Evolutionary conservation across 2,329 filamentous ascomycete species (phyloP), one percentile per base, ranked within the genome.

Genomic region (Catunica adiposa): DNA sequence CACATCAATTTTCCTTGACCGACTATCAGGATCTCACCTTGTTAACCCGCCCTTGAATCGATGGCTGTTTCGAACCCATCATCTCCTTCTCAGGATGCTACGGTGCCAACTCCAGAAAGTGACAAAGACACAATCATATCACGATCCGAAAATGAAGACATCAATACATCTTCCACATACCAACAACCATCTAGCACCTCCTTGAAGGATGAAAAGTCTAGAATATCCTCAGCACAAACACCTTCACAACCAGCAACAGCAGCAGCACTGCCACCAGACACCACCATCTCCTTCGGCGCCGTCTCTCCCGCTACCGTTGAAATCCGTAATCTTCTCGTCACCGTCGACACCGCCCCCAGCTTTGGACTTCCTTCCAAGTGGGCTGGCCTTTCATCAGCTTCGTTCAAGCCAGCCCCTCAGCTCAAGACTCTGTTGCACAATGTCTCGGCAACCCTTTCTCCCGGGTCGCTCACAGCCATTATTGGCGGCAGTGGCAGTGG

Each of bases 401-500:
- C 62, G 42, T 67, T 68, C 59, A 66, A 67, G 60, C 70, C 68
- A 3, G 61, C 61, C 1, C 64, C 69, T 2, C 63, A 62, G 5
- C 67, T 67, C 58, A 79, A 79, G 62, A 66, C 69, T 4, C 77
- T 89, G 9, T 68, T 89, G 8, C 70, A 80, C 54, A 75, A 76
- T 29, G 76, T 88, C 48, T 76, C 76, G 60, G 82, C 82, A 1
- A 74, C 78, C 23, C 75, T 88, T 64, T 71, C 73, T 2, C 74
- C 77, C 6, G 83, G 84, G 2, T 83, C 79, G 2, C 66, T 89
- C 42, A 87, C 83, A 0, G 84, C 84, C 7, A 87, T 89, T 54
- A 80, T 89, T 57, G 84, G 84, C 8, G 83, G 83, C 2, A 83
- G 80, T 62, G 84, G 84, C 20, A 83, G 79, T 1, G 84, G 84